Evolutionary conservation across 2,329 filamentous ascomycete genomes (phyloP).

Genomic region (Aspergillus ibericus): DNA sequence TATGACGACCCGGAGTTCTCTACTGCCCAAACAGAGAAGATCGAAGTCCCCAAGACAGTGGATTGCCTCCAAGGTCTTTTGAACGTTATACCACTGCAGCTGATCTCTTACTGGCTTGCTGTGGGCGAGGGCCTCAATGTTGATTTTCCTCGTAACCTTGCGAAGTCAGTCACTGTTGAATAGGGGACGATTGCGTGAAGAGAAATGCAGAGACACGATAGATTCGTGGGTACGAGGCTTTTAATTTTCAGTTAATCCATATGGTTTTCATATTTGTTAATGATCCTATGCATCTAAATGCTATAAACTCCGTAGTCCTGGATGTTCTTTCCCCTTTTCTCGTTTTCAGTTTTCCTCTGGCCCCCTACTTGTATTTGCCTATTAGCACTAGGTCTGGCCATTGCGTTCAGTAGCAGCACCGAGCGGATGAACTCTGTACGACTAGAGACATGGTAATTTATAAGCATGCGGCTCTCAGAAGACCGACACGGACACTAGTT

Average conservation of each 20-base stretch:
- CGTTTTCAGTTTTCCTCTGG: background rate
- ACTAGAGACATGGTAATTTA: no score
- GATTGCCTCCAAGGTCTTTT: slow-evolving; percentile 94
- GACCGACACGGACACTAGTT: background rate
- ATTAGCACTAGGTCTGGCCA: background rate
- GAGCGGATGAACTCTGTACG: no score
- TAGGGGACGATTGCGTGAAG: slow-evolving; percentile 47
- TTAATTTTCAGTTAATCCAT: background rate
- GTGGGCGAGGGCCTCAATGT: slow-evolving; percentile 95
- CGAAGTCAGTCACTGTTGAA: slow-evolving; percentile 98
- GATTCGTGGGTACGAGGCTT: slow-evolving; percentile 7
- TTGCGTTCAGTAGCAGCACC: background rate
- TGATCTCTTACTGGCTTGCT: slow-evolving; percentile 98
- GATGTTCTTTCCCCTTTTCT: background rate
- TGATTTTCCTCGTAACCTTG: slow-evolving; percentile 97
- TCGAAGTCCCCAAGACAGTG: slow-evolving; percentile 93
- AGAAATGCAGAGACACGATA: background rate
- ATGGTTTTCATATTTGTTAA: slow-evolving; percentile 2
- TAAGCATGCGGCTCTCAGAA: no score
- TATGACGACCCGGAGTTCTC: slow-evolving; percentile 84
- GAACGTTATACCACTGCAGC: slow-evolving; percentile 95
- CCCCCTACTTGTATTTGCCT: background rate
- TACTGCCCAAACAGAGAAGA: slow-evolving; percentile 85
- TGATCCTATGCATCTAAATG: slow-evolving; percentile 6
- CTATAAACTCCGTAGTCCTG: background rate